Base-by-base conservation (phyloP, 331 rosid species). In the Cydonia oblonga region DNA sequence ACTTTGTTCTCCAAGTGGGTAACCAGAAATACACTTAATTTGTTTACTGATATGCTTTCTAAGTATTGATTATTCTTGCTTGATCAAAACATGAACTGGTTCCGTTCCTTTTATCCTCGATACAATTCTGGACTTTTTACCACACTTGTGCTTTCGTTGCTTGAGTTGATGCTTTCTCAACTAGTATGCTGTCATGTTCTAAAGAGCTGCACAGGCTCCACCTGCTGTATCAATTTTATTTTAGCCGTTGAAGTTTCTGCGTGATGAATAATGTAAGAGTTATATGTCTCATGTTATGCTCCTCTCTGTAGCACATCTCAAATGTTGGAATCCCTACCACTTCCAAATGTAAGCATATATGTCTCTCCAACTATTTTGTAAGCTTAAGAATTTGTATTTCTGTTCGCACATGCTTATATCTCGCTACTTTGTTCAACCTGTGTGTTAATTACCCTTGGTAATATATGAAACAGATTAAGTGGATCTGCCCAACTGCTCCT, bases 401-500 rank as follows among this genome's bases (percentile, higher is more conserved):
- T 58, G 64, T 79, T 22, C 42, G 2, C 56, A 77, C 42, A 10
- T 3, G 42, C 42, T 38, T 38, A 38, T 38, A 9, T 38, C 42
- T 38, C 0, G 4, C 13, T 9, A 40, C 66, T 49, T 71, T 38
- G 23, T 30, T 35, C 14, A 33, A 63, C 25, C 38, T 14, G 22
- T 40, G 19, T 28, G 26, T 40, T 20, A 25, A 28, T 58, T 33
- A 35, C 25, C 28, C 68, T 71, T 76, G 76, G 13, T 1, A 7
- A 58, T 71, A 35, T 67, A 22, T 81, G 77, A 35, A 76, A 70
- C 86, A 92, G 98, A 84, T 92, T 76, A 92, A 92, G 80, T 92
- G 98, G 98, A 92, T 92, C 79, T 92, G 96, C 75, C 98, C 98
- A 68, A 92, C 98, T 77, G 96, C 98, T 70, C 98, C 96, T 59